Percentiles rank a stretch among this genome's conserved stretches.
Evolutionary conservation across 768 basidiomycete species (phyloP).

Genomic region (Scleroderma citrinum): DNA sequence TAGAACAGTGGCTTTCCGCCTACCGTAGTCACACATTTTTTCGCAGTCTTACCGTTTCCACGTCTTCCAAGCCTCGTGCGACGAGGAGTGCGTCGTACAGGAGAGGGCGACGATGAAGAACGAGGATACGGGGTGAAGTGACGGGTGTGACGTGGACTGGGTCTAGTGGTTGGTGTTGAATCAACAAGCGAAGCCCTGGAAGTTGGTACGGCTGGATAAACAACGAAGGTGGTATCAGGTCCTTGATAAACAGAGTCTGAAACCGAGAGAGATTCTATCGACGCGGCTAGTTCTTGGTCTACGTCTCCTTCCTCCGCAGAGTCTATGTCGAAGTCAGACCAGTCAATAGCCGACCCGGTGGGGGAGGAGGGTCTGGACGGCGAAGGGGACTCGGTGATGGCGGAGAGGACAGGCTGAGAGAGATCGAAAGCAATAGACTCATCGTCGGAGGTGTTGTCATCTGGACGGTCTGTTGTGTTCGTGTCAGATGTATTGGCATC

Average conservation of each 20-base stretch:
- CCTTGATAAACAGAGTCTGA: slow-evolving; percentile 13
- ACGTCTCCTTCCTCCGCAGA: slow-evolving; percentile 23
- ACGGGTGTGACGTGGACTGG: slow-evolving; percentile 11
- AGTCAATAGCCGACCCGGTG: slow-evolving; percentile 35
- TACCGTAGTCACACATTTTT: slow-evolving; percentile 8
- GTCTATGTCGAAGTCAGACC: slow-evolving; percentile 20
- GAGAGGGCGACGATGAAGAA: slow-evolving; percentile 50
- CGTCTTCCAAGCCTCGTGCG: slow-evolving; percentile 15
- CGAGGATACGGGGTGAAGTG: slow-evolving; percentile 27
- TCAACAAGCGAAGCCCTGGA: background rate
- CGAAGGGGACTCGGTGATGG: slow-evolving; percentile 25
- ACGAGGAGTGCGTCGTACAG: slow-evolving; percentile 33
- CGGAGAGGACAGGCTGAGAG: slow-evolving; percentile 8
- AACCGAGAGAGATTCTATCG: slow-evolving; percentile 31
- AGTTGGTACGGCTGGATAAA: slow-evolving; percentile 2
- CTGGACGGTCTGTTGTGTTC: slow-evolving; percentile 15
- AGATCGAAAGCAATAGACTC: slow-evolving; percentile 8
- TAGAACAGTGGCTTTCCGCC: slow-evolving; percentile 31
- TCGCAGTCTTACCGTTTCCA: slow-evolving; percentile 10
- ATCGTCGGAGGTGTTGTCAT: slow-evolving; percentile 20
- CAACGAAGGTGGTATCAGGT: background rate
- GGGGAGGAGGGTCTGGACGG: slow-evolving; percentile 16
- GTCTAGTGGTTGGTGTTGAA: background rate
- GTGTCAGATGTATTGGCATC: slow-evolving; percentile 38
- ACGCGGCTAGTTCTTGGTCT: slow-evolving; percentile 26